Evolutionary conservation across 441 rosid genomes (phyloP), one percentile per base, ranked within the genome.

Genomic region (Macaranga tanarius): DNA sequence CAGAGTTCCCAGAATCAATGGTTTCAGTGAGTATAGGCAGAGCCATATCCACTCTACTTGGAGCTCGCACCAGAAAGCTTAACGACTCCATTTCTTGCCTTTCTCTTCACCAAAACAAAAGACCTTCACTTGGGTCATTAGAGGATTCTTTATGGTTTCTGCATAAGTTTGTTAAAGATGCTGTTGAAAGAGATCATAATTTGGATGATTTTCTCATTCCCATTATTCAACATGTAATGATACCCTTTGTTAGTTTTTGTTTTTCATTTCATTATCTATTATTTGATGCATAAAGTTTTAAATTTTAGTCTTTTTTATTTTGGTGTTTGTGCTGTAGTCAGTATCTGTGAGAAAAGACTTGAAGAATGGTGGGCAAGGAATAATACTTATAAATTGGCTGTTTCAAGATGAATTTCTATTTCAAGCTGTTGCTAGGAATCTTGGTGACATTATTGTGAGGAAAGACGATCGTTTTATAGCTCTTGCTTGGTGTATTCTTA

Each of bases 401-500:
- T 92, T 88, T 79, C 89, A 84, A 84, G 96, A 90, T 62, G 95
- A 84, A 56, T 61, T 84, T 75, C 79, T 88, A 71, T 94, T 89
- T 75, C 80, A 74, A 77, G 84, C 68, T 6, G 72, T 94, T 75
- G 77, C 87, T 4, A 75, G 34, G 40, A 83, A 79, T 73, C 90
- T 90, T 22, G 80, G 81, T 0, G 73, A 69, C 38, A 75, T 90
- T 65, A 81, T 92, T 70, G 54, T 8, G 23, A 84, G 87, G 80
- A 90, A 87, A 68, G 91, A 87, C 72, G 99, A 94, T 52, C 91
- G 80, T 23, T 88, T 83, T 73, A 57, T 92, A 20, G 84, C 86
- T 60, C 86, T 92, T 77, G 99, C 97, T n/a, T 92, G 99, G 99
- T 92, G 97, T 80, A 78, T 79, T 22, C 88, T 94, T 74, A 84